Base-by-base conservation (phyloP, 2,329 filamentous ascomycete species). In the Penicillium thymicola region DNA sequence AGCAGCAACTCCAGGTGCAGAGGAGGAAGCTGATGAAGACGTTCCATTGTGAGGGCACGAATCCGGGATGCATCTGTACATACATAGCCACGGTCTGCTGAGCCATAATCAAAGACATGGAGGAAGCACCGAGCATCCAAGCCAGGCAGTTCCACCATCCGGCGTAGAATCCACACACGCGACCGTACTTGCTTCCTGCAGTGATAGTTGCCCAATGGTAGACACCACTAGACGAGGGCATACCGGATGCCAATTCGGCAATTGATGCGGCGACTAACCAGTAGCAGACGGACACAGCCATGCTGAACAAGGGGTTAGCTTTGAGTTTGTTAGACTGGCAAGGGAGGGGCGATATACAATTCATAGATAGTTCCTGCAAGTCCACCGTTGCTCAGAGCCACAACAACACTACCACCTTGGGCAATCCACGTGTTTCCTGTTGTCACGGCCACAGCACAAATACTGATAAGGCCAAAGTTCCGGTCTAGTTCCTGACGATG, bases 371-470 rank as follows among this genome's bases (percentile, higher is more conserved):
- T 81, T 14, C 84, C 84, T 0, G 85, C 81, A 0, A 83, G 81
- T 0, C 85, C 85, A 59, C 85, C 85, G 70, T 87, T 86, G 65
- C 76, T 80, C 58, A 86, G 78, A 23, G 82, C 81, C 42, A 80
- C 74, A 14, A 79, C 76, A 38, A 87, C 78, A 51, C 83, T 85
- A 13, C 85, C 85, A 52, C 84, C 85, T 57, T 87, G 73, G 6
- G 84, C 83, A 52, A 85, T 79, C 85, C 85, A 88, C 18, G 85
- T 84, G 64, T 86, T 87, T 69, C 86, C 85, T 25, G 85, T 82
- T 1, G 83, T 86, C 49, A 87, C 71, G 0, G 82, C 84, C 44
- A 84, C 77, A 25, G 82, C 84, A 50, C 83, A 83, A 41, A 87
- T 80, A 49, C 80, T 82, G 45, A 85, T 63, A 9, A 87, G 73